These are phyloP conservation scores for Clarkia xantiana DNA, from an alignment of 345 rosid species.

Conservation along the genomic window DNA sequence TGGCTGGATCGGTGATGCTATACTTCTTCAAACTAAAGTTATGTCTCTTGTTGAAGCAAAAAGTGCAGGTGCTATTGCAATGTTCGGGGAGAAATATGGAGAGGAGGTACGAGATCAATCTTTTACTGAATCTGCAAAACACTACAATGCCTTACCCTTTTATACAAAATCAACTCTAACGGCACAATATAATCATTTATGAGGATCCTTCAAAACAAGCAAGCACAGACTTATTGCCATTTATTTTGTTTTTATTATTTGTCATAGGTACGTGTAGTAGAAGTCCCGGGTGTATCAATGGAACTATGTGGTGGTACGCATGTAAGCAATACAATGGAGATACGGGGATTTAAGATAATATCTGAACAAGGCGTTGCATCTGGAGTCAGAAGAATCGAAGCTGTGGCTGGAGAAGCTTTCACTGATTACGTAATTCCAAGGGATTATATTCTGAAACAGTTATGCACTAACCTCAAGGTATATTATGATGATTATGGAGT, in stretches of 20 bases:
- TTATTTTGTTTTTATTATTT: slow-evolving; percentile 5
- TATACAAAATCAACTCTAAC: no score
- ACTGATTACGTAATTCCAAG: slow-evolving; percentile 66
- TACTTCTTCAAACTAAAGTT: slow-evolving; percentile 64
- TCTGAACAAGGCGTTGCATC: slow-evolving; percentile 98
- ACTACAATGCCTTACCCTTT: no score
- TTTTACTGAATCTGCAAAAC: background rate
- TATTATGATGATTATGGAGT: slow-evolving; percentile 3
- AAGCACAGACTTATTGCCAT: background rate
- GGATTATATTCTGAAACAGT: slow-evolving; percentile 61
- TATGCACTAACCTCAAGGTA: slow-evolving; percentile 86
- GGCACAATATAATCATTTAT: no score
- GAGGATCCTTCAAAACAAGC: background rate
- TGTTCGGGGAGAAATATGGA: slow-evolving; percentile 95
- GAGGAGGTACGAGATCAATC: slow-evolving; percentile 44
- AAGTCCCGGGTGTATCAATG: slow-evolving; percentile 97
- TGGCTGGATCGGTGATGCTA: slow-evolving; percentile 72
- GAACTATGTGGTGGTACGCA: slow-evolving; percentile 99
- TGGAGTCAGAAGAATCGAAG: slow-evolving; percentile 86
- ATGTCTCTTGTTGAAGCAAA: slow-evolving; percentile 73
- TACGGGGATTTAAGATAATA: slow-evolving; percentile 78
- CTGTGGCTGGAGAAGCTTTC: slow-evolving; percentile 93
- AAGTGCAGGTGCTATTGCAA: slow-evolving; percentile 86
- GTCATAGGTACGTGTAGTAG: slow-evolving; percentile 82
- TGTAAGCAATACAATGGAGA: slow-evolving; percentile 77